Base-by-base conservation (phyloP, 176 grass and related monocot species). In the Eleusine indica region DNA sequence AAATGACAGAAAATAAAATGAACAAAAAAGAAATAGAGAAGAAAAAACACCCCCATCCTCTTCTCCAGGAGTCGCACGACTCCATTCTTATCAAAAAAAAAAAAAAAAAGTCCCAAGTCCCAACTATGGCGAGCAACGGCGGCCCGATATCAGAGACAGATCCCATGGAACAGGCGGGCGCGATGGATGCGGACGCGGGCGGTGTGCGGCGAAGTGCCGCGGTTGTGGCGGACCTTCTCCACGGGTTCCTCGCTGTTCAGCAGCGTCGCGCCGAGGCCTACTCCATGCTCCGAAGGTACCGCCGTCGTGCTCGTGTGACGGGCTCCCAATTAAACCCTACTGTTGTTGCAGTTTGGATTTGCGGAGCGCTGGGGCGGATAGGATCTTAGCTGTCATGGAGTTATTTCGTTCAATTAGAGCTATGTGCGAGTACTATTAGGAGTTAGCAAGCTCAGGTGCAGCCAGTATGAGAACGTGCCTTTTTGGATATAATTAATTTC, bases 221-320 rank as follows among this genome's bases (percentile, higher is more conserved):
- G 11, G 74, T 83, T 71, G 60, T 91, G 46, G 68, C 83, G 69
- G 85, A 70, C 52, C 80, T 98, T 15, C 96, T 98, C 64, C 96
- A 89, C 22, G 73, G 83, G 10, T 95, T 98, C 64, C 96, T 98
- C 54, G 89, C 82, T 18, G 80, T 98, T 58, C 96, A 98, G 73
- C 89, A 92, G 75, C 91, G 96, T 82, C 89, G 96, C 15, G 96
- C 96, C 35, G 89, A 92, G 83, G 93, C 91, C 71, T 98, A 98
- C 91, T 89, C 91, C 68, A 89, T 68, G 65, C 91, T 98, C 29
- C 89, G 87, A 80, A 98, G 96, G 96, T 98, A 90, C 42, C 8
- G 71, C 54, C 21, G 38, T 64, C 28, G 28, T 40, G 30, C 40
- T 14, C 35, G 13, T 28, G 41, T 43, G 15, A 42, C 29, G 29